These are phyloP conservation scores for Polytrichum formosum DNA, from an alignment of 225 moss, liverwort and hornwort species.

Conservation along the genomic window DNA sequence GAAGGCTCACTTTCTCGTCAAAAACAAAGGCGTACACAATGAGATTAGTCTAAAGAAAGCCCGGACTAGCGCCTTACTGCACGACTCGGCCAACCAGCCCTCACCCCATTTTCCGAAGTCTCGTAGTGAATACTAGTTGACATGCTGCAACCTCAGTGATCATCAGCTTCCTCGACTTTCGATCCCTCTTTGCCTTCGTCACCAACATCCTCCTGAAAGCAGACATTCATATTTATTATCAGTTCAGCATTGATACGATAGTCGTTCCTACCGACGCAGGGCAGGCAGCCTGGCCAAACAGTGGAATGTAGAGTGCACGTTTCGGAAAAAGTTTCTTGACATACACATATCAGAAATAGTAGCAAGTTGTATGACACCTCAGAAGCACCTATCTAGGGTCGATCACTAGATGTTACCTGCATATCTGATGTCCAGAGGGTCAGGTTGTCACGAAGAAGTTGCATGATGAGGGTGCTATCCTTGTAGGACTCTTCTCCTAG, in stretches of 20 bases:
- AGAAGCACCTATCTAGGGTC: no score
- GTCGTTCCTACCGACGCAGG: no score
- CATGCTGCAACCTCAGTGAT: neutral
- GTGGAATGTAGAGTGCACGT: no score
- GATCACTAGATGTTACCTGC: neutral
- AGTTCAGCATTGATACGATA: no score
- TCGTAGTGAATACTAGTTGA: no score
- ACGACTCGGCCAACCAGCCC: neutral
- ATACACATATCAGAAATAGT: no score
- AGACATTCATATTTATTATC: neutral
- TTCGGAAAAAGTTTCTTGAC: no score
- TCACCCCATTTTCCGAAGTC: neutral
- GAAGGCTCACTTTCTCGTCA: neutral
- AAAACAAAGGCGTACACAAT: neutral
- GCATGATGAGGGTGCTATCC: slow-evolving; percentile 63
- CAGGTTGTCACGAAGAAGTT: slow-evolving; percentile 50
- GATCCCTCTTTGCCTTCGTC: slow-evolving; percentile 13
- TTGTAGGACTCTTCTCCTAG: slow-evolving; percentile 60
- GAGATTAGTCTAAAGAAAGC: neutral
- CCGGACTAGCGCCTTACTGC: slow-evolving; percentile 1
- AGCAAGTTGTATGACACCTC: no score
- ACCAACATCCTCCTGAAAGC: slow-evolving; percentile 10
- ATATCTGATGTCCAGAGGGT: slow-evolving; percentile 61
- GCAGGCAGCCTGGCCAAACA: neutral
- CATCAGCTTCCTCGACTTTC: slow-evolving; percentile 10